Percentiles rank a stretch among this genome's conserved stretches.
Conservation (phyloP, 129 eudicot genomes). For the Flaveria linearis region DNA sequence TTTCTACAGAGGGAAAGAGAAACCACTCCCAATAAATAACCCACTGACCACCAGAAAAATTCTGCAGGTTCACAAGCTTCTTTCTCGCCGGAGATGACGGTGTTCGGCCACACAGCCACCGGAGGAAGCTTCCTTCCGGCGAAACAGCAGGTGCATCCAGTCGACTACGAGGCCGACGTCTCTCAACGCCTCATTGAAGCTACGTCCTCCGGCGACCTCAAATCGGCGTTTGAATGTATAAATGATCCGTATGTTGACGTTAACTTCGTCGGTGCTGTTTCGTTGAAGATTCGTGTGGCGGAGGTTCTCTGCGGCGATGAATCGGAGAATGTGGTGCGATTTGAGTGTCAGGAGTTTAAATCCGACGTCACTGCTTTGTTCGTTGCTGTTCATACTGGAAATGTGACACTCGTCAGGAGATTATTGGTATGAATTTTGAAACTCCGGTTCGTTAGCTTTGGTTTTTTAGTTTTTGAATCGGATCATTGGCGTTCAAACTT, state of each 20-base stretch:
- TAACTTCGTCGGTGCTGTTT: conserved; percentile 67
- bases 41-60: conserved; percentile 5
- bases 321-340: conserved; percentile 50
- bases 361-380: conserved; percentile 83
- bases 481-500: conserved; percentile 22
- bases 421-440: conserved; percentile 58
- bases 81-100: conserved; percentile 54
- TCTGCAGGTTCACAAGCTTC: background rate
- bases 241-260: conserved; percentile 77
- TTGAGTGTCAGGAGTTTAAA: conserved; percentile 53
- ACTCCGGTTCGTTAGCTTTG: conserved; percentile 7
- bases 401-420: conserved; percentile 53
- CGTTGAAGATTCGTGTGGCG: conserved; percentile 58
- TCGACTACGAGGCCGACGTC: conserved; percentile 72
- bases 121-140: conserved; percentile 8
- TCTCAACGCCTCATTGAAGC: conserved; percentile 78
- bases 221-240: conserved; percentile 54
- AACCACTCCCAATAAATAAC: conserved; percentile 22
- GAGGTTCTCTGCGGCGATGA: conserved; percentile 52
- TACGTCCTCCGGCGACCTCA: conserved; percentile 48
- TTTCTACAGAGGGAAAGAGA: conserved; percentile 7
- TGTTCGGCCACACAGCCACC: conserved; percentile 54
- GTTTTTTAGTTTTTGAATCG: conserved; percentile 8
- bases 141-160: conserved; percentile 71
- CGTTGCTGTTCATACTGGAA: conserved; percentile 75